Evolutionary conservation across 2,329 filamentous ascomycete species (phyloP).

Genomic region (Mycosphaerella sp.): DNA sequence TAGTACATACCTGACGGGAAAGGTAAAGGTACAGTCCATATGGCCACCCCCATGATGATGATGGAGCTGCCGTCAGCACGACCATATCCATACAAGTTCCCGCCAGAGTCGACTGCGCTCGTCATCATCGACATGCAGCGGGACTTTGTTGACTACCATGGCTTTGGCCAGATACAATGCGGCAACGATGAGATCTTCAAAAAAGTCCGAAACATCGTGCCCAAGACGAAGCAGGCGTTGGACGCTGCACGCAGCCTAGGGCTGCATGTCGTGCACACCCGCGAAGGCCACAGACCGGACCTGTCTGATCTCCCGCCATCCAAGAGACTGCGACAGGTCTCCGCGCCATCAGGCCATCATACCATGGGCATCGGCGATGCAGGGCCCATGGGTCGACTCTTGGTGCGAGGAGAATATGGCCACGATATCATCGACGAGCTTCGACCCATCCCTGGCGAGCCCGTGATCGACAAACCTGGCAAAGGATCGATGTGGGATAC

Average conservation of each 20-base stretch:
- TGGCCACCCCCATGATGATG: slow-evolving; percentile 23
- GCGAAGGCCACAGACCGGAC: slow-evolving; percentile 47
- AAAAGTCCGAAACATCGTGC: slow-evolving; percentile 27
- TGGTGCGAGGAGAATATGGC: slow-evolving; percentile 50
- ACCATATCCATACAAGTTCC: slow-evolving; percentile 48
- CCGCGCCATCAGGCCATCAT: slow-evolving; percentile 42
- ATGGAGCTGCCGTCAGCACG: slow-evolving; percentile 31
- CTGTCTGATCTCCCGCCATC: slow-evolving; percentile 49
- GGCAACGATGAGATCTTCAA: slow-evolving; percentile 35
- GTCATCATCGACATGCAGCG: slow-evolving; percentile 50
- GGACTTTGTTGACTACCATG: slow-evolving; percentile 46
- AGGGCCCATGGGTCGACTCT: slow-evolving; percentile 49
- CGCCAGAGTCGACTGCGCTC: slow-evolving; percentile 43
- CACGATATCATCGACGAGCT: slow-evolving; percentile 53
- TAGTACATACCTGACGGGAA: no score
- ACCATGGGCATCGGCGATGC: slow-evolving; percentile 48
- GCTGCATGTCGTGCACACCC: slow-evolving; percentile 45
- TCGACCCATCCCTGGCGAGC: slow-evolving; percentile 46
- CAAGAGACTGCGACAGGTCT: slow-evolving; percentile 47
- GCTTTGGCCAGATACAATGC: slow-evolving; percentile 49
- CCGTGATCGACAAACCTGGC: slow-evolving; percentile 53
- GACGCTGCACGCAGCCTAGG: slow-evolving; percentile 40
- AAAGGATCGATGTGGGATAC: slow-evolving; percentile 57
- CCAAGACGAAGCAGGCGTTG: slow-evolving; percentile 34
- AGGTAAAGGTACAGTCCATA: background rate